These are phyloP conservation scores for Suhomyces prunicola DNA, from an alignment of 805 yeast genomes.

Conservation along the genomic window DNA sequence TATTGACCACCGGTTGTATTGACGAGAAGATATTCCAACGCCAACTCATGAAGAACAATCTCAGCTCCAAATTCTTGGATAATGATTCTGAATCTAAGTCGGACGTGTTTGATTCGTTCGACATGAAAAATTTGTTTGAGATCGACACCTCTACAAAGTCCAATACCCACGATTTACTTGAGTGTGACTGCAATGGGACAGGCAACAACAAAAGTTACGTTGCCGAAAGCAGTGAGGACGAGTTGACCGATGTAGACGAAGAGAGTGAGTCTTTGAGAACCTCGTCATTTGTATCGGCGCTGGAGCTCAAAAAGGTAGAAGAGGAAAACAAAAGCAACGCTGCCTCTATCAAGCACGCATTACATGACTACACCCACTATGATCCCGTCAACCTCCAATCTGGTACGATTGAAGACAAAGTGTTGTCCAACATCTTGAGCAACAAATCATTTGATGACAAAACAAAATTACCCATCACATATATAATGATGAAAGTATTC, in stretches of 20 bases:
- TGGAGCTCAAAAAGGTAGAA: conserved; percentile 36
- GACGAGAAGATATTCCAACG: conserved; percentile 94
- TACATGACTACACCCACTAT: conserved; percentile 61
- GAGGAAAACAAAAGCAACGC: conserved; percentile 21
- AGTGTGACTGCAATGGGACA: conserved; percentile 57
- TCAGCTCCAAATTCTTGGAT: conserved; percentile 68
- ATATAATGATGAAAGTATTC: conserved; percentile 38
- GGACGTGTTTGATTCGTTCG: conserved; percentile 66
- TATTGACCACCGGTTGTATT: conserved; percentile 83
- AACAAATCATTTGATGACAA: conserved; percentile 17
- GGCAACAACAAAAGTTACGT: conserved; percentile 40
- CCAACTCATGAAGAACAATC: conserved; percentile 77
- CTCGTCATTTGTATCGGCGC: conserved; percentile 53
- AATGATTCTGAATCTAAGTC: conserved; percentile 43
- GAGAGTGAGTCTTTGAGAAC: conserved; percentile 9
- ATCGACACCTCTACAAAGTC: conserved; percentile 48
- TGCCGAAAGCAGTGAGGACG: conserved; percentile 13
- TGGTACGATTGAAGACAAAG: conserved; percentile 18
- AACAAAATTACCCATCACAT: conserved; percentile 26
- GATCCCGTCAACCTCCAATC: conserved; percentile 37
- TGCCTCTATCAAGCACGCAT: conserved; percentile 52
- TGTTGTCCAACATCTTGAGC: conserved; percentile 26
- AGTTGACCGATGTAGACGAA: conserved; percentile 6
- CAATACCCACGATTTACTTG: conserved; percentile 76
- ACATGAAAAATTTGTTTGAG: conserved; percentile 72